Evolutionary conservation across 192 early-diverging fungal genomes (phyloP).

Genomic region (Coemansia biformis): DNA sequence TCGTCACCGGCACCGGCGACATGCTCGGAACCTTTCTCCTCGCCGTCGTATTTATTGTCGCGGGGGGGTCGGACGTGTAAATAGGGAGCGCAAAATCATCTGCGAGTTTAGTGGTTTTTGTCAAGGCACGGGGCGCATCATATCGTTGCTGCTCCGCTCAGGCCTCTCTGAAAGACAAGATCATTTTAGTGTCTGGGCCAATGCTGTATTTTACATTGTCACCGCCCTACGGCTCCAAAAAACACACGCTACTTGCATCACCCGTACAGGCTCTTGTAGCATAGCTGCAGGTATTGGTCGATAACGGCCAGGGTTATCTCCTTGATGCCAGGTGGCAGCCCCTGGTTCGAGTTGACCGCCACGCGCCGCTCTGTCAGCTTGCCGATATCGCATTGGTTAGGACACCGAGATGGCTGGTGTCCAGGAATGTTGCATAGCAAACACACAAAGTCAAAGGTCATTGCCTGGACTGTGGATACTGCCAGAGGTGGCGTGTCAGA

Average conservation of each 20-base stretch:
- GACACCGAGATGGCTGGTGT: constrained; percentile 7
- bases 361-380: constrained; percentile 11
- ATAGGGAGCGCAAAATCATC: no score
- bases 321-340: constrained; percentile 8
- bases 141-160: no score
- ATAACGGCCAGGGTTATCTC: constrained; percentile 12
- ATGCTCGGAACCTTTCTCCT: constrained; percentile 63
- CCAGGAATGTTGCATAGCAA: constrained; percentile 11
- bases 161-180: no score
- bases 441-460: constrained; percentile 20
- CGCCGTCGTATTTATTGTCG: constrained; percentile 38
- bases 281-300: constrained; percentile 11
- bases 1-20: constrained; percentile 65
- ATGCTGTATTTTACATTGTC: no score
- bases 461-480: no score
- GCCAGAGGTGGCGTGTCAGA: no score
- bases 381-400: constrained; percentile 1
- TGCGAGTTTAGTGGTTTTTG: no score
- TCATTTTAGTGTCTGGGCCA: no score
- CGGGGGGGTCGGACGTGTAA: background rate
- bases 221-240: no score
- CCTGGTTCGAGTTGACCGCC: constrained; percentile 1
- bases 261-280: no score
- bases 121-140: no score
- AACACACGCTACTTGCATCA: no score